Evolutionary conservation across 306 rosid genomes (phyloP).

Genomic region (Casuarina glauca): DNA sequence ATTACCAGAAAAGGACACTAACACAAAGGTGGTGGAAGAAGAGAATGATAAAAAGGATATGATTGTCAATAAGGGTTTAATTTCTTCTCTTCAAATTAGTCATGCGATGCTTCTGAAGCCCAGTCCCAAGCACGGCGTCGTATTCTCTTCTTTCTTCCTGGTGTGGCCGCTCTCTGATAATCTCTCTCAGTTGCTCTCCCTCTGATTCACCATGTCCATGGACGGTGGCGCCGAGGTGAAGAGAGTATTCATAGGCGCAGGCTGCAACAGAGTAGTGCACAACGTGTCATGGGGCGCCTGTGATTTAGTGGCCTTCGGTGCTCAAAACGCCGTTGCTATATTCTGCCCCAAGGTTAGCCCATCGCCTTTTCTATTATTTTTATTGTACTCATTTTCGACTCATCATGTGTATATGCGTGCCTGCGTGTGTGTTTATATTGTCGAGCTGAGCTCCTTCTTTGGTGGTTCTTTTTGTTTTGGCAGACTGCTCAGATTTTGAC

Average conservation of each 20-base stretch:
- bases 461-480: slow-evolving; percentile 9
- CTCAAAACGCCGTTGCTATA: slow-evolving; percentile 86
- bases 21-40: too few relatives aligned
- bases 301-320: slow-evolving; percentile 80
- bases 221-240: slow-evolving; percentile 48
- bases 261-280: slow-evolving; percentile 88
- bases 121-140: too few relatives aligned
- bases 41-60: too few relatives aligned
- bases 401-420: not conserved
- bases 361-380: not conserved
- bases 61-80: too few relatives aligned
- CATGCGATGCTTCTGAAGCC: too few relatives aligned
- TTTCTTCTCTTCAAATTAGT: too few relatives aligned
- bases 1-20: too few relatives aligned
- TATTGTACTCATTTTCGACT: not conserved
- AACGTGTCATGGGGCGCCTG: slow-evolving; percentile 93
- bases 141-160: not conserved
- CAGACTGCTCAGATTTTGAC: slow-evolving; percentile 91
- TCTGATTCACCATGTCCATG: slow-evolving; percentile 29
- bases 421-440: too few relatives aligned
- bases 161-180: not conserved
- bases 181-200: not conserved
- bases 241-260: slow-evolving; percentile 77
- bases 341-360: slow-evolving; percentile 72
- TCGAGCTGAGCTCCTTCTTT: not conserved